Base-by-base conservation (phyloP, 2,329 filamentous ascomycete species). In the Dactylellina parvicollis region DNA sequence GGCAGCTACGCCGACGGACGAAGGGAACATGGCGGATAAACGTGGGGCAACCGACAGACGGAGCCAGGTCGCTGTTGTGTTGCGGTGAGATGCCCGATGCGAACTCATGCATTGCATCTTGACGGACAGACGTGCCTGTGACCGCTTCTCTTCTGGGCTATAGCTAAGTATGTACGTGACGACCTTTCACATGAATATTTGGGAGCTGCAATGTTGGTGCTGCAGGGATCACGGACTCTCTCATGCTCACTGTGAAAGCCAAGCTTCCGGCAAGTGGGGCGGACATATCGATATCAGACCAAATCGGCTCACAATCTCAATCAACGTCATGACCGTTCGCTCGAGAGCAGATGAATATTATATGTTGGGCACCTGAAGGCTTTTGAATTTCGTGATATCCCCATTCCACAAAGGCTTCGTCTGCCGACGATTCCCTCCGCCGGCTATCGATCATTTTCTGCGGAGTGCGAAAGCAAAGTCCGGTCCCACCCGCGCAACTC, bases 1-100 rank as follows among this genome's bases (percentile, higher is more conserved):
- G 44, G 18, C 46, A 26, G 24, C 46, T 60, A 36, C 42, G 28
- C 59, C 67, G 59, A 65, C 67, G 67, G 67, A 72, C 67, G 67
- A 72, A 72, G 49, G 67, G 67, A 72, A 61, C 57, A 57, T 52
- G 50, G 38, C 57, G 66, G 66, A 64, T 71, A 71, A 71, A 71
- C 66, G 66, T 71, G 66, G 66, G 66, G 57, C 50, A 26, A 24
- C 42, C 42, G 18, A 18, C 36, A 16, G 10, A n/a, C n/a, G n/a
- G n/a, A n/a, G n/a, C n/a, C n/a, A n/a, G n/a, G n/a, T n/a, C n/a
- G n/a, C n/a, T n/a, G n/a, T n/a, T n/a, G n/a, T n/a, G n/a, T n/a
- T n/a, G n/a, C n/a, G n/a, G n/a, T n/a, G n/a, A n/a, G n/a, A n/a
- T n/a, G n/a, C n/a, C 49, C 32, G 28, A 50, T 38, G n/a, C 57